A percentile compares a stretch with the other conserved stretches of the same genome.
Evolutionary conservation across 441 rosid genomes (phyloP).

Genomic region (Croton laevigatus): DNA sequence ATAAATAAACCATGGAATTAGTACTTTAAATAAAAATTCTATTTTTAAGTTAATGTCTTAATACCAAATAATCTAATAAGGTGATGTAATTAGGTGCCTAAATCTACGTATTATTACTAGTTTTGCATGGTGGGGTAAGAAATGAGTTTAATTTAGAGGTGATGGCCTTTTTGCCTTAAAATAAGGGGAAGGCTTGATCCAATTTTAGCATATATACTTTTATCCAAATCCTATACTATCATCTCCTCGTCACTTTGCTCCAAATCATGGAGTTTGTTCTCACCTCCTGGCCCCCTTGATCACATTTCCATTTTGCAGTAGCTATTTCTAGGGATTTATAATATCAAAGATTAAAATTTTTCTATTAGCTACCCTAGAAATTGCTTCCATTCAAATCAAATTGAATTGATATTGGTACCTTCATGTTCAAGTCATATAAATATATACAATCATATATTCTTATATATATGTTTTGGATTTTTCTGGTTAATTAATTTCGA

Average conservation of each 20-base stretch:
- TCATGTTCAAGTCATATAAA: slow-evolving; percentile 31
- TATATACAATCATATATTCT: neutral
- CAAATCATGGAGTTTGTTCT: slow-evolving; percentile 25
- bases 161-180: slow-evolving; percentile 25
- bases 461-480: neutral
- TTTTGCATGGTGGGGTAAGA: neutral
- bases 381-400: slow-evolving; percentile 18
- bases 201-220: slow-evolving; percentile 27
- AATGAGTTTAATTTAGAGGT: neutral
- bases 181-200: slow-evolving; percentile 29
- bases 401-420: slow-evolving; percentile 22
- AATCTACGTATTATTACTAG: slow-evolving; percentile 2
- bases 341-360: slow-evolving; percentile 6
- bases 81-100: neutral
- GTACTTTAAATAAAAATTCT: too few relatives aligned
- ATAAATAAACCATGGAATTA: neutral
- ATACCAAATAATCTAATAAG: too few relatives aligned
- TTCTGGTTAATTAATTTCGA: neutral
- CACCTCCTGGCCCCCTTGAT: slow-evolving; percentile 35
- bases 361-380: slow-evolving; percentile 27
- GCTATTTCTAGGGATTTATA: slow-evolving; percentile 45
- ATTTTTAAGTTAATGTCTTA: too few relatives aligned
- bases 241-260: slow-evolving; percentile 16
- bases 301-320: neutral
- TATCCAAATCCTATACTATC: slow-evolving; percentile 8